Conservation (phyloP, 2,329 filamentous ascomycete species). For the Ceratocystis diversiconidia region DNA sequence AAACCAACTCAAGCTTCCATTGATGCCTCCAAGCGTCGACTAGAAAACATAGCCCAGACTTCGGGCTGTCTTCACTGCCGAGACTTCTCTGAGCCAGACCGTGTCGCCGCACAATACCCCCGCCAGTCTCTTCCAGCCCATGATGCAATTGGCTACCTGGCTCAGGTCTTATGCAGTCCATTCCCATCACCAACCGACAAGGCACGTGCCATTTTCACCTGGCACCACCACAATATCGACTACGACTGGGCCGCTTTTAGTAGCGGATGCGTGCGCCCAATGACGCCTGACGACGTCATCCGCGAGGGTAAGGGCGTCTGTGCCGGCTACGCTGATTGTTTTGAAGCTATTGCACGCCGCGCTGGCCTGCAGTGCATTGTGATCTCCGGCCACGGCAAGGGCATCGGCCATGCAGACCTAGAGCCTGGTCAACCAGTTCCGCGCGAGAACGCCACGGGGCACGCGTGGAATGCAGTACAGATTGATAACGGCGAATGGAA, state of each 20-base stretch:
- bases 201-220: constrained; percentile 82
- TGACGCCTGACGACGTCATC: constrained; percentile 59
- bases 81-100: constrained; percentile 73
- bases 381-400: constrained; percentile 71
- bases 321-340: constrained; percentile 77
- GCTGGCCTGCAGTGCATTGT: constrained; percentile 68
- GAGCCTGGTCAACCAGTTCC: constrained; percentile 52
- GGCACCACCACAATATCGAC: constrained; percentile 84
- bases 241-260: constrained; percentile 79
- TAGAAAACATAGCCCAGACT: constrained; percentile 31
- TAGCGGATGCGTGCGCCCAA: constrained; percentile 48
- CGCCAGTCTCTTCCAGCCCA: constrained; percentile 51
- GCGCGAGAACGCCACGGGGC: constrained; percentile 44
- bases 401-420: constrained; percentile 55
- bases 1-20: constrained; percentile 36
- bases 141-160: constrained; percentile 58
- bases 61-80: constrained; percentile 63
- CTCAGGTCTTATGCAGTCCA: constrained; percentile 59
- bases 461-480: constrained; percentile 87
- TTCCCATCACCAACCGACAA: constrained; percentile 81
- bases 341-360: constrained; percentile 59
- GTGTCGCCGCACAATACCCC: constrained; percentile 63
- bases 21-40: background rate
- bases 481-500: constrained; percentile 87
- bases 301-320: constrained; percentile 73